Conservation (phyloP, 495 filamentous ascomycete species). For the Acidiella bohemica region DNA sequence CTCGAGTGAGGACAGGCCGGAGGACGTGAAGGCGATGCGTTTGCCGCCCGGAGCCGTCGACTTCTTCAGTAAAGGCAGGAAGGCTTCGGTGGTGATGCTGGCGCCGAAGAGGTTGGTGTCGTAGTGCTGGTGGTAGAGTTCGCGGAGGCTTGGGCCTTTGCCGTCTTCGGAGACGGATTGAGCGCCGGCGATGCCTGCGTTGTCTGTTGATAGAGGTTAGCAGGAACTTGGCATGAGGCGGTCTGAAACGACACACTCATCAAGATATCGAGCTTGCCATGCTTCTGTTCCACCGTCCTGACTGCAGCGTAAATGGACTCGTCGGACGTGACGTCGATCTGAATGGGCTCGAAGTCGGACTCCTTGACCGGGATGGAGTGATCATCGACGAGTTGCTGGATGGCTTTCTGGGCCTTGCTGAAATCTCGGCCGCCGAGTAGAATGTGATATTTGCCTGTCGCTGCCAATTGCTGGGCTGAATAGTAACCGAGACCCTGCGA, state of each 20-base stretch:
- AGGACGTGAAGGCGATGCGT: slow-evolving; percentile 32
- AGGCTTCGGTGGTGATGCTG: slow-evolving; percentile 28
- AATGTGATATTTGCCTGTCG: slow-evolving; percentile 11
- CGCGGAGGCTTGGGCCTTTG: slow-evolving; percentile 25
- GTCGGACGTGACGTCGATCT: slow-evolving; percentile 13
- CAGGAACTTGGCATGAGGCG: not conserved
- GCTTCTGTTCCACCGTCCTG: slow-evolving; percentile 5
- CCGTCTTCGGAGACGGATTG: slow-evolving; percentile 21
- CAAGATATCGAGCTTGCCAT: slow-evolving; percentile 26
- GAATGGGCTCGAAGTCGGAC: slow-evolving; percentile 10
- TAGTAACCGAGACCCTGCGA: slow-evolving; percentile 20
- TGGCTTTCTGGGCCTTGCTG: slow-evolving; percentile 10
- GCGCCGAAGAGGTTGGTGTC: slow-evolving; percentile 31
- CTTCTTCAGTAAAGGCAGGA: slow-evolving; percentile 30
- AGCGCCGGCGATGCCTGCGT: slow-evolving; percentile 23
- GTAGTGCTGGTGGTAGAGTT: slow-evolving; percentile 24
- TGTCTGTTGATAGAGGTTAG: slow-evolving; percentile 18
- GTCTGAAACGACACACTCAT: slow-evolving; percentile 5
- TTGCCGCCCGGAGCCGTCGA: slow-evolving; percentile 19
- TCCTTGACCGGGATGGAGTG: slow-evolving; percentile 4
- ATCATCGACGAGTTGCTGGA: slow-evolving; percentile 4
- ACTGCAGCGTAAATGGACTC: slow-evolving; percentile 8
- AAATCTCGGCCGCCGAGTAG: slow-evolving; percentile 14
- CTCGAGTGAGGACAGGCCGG: slow-evolving; percentile 26
- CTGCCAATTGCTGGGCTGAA: slow-evolving; percentile 9